phyloP scores from a whole-genome alignment of 169 alveolate species.

The Plasmodium knowlesi region DNA sequence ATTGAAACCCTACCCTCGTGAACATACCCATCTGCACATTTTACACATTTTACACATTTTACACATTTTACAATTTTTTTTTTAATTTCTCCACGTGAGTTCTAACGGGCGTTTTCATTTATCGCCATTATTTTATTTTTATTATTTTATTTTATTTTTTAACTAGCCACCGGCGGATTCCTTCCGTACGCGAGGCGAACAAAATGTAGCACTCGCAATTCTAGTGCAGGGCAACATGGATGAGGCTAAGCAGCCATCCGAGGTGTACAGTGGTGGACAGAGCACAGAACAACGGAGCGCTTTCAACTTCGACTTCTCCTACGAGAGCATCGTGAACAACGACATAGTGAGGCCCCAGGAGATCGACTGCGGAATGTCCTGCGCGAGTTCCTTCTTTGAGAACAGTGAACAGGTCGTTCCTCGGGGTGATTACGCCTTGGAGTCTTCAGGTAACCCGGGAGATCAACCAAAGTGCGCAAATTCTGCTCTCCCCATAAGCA shows the following conservation, averaged over 20 bases:
- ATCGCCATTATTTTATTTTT: not conserved
- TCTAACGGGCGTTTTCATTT: not conserved
- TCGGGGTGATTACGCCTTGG: not conserved
- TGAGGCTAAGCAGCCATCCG: not conserved
- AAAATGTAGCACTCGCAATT: not conserved
- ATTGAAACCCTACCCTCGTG: not conserved
- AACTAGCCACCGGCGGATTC: not conserved
- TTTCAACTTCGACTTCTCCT: slow-evolving; percentile 31
- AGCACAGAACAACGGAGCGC: not conserved
- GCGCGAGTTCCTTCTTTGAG: slow-evolving; percentile 47
- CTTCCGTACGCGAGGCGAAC: not conserved
- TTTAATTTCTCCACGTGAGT: not conserved
- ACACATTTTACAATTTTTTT: not conserved
- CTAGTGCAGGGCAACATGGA: not conserved
- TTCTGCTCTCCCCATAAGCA: not conserved
- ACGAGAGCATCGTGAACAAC: slow-evolving; percentile 40
- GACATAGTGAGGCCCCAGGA: slow-evolving; percentile 68
- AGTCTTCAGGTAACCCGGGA: not conserved
- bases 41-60: no score
- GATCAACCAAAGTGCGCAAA: not conserved
- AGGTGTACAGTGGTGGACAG: not conserved
- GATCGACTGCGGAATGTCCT: slow-evolving; percentile 70
- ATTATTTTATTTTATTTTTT: not conserved
- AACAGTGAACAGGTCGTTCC: not conserved
- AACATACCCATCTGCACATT: not conserved